phyloP scores from a whole-genome alignment of 2,329 filamentous ascomycete species.

The Ophiocordyceps polyrhachis-furcata region DNA sequence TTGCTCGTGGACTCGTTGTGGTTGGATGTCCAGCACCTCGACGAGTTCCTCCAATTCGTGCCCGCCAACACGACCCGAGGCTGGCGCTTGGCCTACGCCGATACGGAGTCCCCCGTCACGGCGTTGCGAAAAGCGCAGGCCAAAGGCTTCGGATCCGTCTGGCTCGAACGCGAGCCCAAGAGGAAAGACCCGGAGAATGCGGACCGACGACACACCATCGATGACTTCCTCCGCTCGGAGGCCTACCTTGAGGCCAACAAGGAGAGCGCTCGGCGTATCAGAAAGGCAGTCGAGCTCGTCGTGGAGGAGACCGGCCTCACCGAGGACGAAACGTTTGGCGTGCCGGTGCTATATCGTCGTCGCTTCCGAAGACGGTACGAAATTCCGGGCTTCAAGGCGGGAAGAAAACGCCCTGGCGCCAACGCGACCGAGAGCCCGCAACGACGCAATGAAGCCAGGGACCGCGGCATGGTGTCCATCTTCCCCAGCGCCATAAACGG shows the following conservation, averaged over 20 bases:
- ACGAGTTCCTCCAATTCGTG: slow-evolving; percentile 11
- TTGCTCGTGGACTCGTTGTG: slow-evolving; percentile 12
- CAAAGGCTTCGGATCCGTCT: slow-evolving; percentile 7
- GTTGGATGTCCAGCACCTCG: slow-evolving; percentile 8
- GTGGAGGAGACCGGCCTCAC: slow-evolving; percentile 6
- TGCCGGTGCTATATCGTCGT: slow-evolving; percentile 6
- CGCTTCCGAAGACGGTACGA: not conserved
- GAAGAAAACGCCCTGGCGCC: no score
- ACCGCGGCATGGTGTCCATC: slow-evolving; percentile 1
- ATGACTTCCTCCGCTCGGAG: not conserved
- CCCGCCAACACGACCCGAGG: slow-evolving; percentile 8
- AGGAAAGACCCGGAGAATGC: no score
- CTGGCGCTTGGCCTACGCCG: slow-evolving; percentile 7
- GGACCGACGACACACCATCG: not conserved
- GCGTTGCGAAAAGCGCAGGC: slow-evolving; percentile 6
- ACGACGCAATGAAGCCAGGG: not conserved
- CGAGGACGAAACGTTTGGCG: slow-evolving; percentile 5
- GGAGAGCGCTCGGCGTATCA: slow-evolving; percentile 3
- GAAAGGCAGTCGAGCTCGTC: slow-evolving; percentile 5
- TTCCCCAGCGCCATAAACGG: slow-evolving; percentile 7
- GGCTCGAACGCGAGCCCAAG: not conserved
- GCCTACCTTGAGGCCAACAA: not conserved
- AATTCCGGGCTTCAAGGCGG: not conserved
- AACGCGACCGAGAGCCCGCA: not conserved
- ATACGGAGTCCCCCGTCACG: slow-evolving; percentile 6